Evolutionary conservation across 2,329 filamentous ascomycete genomes (phyloP).

Genomic region (Fusarium lyarnte): DNA sequence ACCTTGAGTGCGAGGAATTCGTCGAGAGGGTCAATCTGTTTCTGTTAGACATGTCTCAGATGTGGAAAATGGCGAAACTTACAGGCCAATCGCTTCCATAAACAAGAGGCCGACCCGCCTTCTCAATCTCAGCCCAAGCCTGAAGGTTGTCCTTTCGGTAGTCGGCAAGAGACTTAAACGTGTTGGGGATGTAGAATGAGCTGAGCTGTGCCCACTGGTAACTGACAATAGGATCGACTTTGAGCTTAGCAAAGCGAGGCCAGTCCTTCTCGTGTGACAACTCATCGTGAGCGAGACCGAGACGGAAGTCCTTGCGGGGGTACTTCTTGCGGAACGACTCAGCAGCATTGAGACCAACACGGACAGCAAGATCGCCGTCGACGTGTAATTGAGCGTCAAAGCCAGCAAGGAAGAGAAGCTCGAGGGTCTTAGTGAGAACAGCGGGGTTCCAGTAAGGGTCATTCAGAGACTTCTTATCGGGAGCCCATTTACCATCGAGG

Average conservation of each 20-base stretch:
- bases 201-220: conserved; percentile 45
- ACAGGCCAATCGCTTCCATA: conserved; percentile 45
- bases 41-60: not conserved
- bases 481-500: conserved; percentile 26
- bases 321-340: conserved; percentile 36
- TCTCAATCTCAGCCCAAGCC: conserved; percentile 33
- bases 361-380: conserved; percentile 41
- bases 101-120: conserved; percentile 27
- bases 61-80: not conserved
- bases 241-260: conserved; percentile 39
- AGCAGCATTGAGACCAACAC: conserved; percentile 37
- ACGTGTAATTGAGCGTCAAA: conserved; percentile 40
- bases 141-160: conserved; percentile 44
- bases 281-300: conserved; percentile 42
- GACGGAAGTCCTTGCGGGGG: conserved; percentile 28
- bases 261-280: conserved; percentile 37
- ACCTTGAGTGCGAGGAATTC: conserved; percentile 43
- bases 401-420: conserved; percentile 31
- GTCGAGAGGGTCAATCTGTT: conserved; percentile 42
- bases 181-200: conserved; percentile 40
- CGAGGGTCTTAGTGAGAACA: conserved; percentile 38
- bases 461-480: conserved; percentile 38
- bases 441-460: conserved; percentile 40
- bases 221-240: conserved; percentile 39
- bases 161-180: conserved; percentile 32